Evolutionary conservation across 176 grass and related monocot genomes (phyloP), one percentile per base, ranked within the genome.

Genomic region (Hsuehochloa calcarea): DNA sequence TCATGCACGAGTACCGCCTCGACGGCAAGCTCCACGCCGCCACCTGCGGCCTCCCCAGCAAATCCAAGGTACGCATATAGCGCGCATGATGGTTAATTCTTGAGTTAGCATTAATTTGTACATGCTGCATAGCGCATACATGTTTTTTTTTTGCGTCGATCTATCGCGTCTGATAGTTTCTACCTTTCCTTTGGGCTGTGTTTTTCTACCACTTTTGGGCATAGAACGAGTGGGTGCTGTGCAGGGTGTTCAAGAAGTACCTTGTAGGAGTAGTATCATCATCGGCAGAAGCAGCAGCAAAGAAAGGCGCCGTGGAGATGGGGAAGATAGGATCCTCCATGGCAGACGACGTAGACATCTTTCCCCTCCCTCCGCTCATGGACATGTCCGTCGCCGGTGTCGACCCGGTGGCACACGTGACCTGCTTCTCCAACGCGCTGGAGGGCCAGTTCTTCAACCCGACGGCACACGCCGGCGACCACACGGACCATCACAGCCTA

Each of bases 381-480:
- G 87, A 91, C 83, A 80, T 94, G 73, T 94, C 80, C 86, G 60
- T 51, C 47, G 44, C 38, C 46, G 65, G 59, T 19, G 13, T 23
- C 51, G 56, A 75, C 63, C 26, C 82, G 6, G 75, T 83, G 80
- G 83, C 84, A 19, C 84, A 96, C 94, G 91, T 96, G 94, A 91
- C 94, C 94, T 96, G 94, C 94, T 96, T 96, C 94, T 96, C 94
- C 94, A 91, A 88, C 73, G 86, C 80, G 27, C 63, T 89, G 90
- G 88, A 84, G 86, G 91, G 68, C 45, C 88, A 85, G 14, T 92
- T 83, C 90, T 87, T 85, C 49, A 64, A 74, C 77, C 80, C 77
- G 41, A 41, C 66, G 44, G 15, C 50, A 14, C 47, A 59, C 16
- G 52, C 44, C 39, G 54, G 15, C 62, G 38, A 51, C 73, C 8